Base-by-base conservation (phyloP, 1,284 basidiomycete species). In the Malassezia dermatis region DNA sequence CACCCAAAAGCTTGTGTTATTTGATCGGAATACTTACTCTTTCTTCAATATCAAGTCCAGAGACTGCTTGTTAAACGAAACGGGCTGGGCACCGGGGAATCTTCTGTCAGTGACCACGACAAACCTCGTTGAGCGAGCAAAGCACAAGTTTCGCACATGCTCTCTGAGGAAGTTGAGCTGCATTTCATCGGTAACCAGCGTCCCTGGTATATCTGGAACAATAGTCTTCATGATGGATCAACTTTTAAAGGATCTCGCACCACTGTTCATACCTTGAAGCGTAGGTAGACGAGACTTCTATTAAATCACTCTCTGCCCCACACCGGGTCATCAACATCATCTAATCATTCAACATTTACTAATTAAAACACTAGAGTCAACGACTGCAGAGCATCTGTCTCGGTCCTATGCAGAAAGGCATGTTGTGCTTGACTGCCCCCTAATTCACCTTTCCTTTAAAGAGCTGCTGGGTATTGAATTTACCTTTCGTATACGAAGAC, bases 1-100 rank as follows among this genome's bases (percentile, higher is more conserved):
- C 27, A 99, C 93, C 93, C 93, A 99, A 75, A 87, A 98, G 32
- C 46, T 49, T 5, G n/a, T 30, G 15, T 17, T 50, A 30, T 6
- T 31, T 15, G 19, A 27, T 15, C 10, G 12, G 15, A 8, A 27
- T 15, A 48, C 46, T 15, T 40, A 49, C 35, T 51, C 49, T 34
- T 51, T 27, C 13, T 30, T 8, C 19, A 50, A n/a, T 2, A 55
- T 17, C 5, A 39, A 0, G 15, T 51, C 42, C 3, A 56, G 34
- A 23, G 48, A 56, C 17, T 31, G 15, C 24, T 51, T 51, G 12
- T 40, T 47, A 13, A 56, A 56, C 10, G 54, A 56, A 11, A 56
- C 23, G 13, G 54, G 54, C 28, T 56, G 54, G 10, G 54, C 37
- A 1, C 54, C 54, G 3, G 54, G 54, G 17, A 55, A 55, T 17